Evolutionary conservation across 371 early-diverging fungal genomes (phyloP).

Genomic region (Syncephalastrum racemosum): DNA sequence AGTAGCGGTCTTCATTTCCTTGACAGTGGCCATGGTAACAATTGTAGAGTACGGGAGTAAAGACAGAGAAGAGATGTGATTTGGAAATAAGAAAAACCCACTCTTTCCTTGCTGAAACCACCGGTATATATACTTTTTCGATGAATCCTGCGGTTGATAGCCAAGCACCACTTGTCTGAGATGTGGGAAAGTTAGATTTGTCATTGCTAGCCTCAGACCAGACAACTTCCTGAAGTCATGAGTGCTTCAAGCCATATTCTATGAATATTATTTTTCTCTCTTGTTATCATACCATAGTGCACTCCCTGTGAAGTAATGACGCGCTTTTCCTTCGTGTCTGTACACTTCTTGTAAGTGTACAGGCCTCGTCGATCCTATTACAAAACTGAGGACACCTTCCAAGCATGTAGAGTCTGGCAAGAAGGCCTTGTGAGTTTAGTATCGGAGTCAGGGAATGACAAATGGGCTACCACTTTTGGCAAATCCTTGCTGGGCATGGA

Average conservation of each 20-base stretch:
- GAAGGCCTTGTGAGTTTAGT: no score
- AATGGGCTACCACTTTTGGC: no score
- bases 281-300: no score
- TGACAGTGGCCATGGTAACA: slow-evolving; percentile 28
- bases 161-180: slow-evolving; percentile 9
- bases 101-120: slow-evolving; percentile 12
- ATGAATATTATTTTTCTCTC: no score
- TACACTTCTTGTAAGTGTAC: no score
- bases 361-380: no score
- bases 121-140: slow-evolving; percentile 7
- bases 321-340: not conserved
- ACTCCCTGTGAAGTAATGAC: not conserved
- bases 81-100: slow-evolving; percentile 15
- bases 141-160: not conserved
- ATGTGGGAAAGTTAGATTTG: slow-evolving; percentile 31
- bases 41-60: slow-evolving; percentile 7
- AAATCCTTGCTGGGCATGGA: no score
- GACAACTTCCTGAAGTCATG: not conserved
- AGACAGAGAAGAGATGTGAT: slow-evolving; percentile 21
- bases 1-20: slow-evolving; percentile 43
- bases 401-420: no score
- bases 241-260: no score
- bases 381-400: no score
- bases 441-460: no score
- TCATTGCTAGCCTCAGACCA: slow-evolving; percentile 53